Evolutionary conservation across 495 filamentous ascomycete species (phyloP), one percentile per base, ranked within the genome.

Genomic region (Trichoderma gamsii): DNA sequence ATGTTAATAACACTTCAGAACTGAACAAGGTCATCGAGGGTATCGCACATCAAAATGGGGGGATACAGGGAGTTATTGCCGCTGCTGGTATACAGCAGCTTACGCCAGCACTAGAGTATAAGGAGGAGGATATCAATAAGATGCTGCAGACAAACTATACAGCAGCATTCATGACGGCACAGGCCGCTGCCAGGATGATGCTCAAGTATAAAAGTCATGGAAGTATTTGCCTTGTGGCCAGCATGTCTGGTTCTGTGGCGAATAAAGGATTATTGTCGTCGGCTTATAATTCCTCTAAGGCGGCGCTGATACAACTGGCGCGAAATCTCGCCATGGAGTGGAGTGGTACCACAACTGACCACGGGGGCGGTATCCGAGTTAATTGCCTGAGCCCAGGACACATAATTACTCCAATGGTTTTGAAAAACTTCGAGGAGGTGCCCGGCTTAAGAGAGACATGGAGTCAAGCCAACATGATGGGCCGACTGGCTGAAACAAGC

Each of bases 131-230:
- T 71, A 85, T 88, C 69, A 86, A 86, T 67, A 81, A 81, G 66
- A 90, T 93, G 87, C 83, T 94, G 75, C 85, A 86, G 63, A 82
- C 91, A 66, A 93, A 93, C 72, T 88, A 91, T 70, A 91, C 88
- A 0, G 91, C 90, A 21, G 88, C 90, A 11, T 90, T 92, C 76
- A 86, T 92, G 82, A 89, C 89, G 1, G 85, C 90, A 0, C 84
- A 89, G 69, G 86, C 88, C 12, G 86, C 84, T 11, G 91, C 91
- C 16, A 84, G 87, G 71, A 85, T 90, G 72, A 93, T 94, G 89
- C 84, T 92, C 72, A 84, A 83, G 67, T 89, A 88, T 77, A 87
- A 87, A 51, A 87, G 83, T 61, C 85, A 85, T 29, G 89, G 89
- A n/a, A 87, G 86, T 70, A 91, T 93, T 69, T 86, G 83, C 38